These are phyloP conservation scores for Penicillium vulpinum DNA, from an alignment of 2,329 filamentous ascomycete species.

Conservation along the genomic window DNA sequence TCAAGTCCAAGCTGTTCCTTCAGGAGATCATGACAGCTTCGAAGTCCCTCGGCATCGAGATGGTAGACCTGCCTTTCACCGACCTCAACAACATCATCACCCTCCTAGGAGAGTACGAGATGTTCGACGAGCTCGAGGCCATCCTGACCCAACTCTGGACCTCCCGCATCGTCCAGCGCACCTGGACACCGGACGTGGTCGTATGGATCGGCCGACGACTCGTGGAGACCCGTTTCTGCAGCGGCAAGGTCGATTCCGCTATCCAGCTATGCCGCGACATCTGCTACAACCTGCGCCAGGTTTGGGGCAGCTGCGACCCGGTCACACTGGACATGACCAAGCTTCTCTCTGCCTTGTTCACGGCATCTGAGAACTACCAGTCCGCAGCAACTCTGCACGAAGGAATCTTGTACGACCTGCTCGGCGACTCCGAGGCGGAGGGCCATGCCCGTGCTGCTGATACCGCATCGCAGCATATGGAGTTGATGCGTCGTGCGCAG, in stretches of 20 bases:
- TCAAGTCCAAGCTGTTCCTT: slow-evolving; percentile 36
- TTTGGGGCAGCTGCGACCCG: slow-evolving; percentile 51
- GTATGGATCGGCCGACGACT: slow-evolving; percentile 56
- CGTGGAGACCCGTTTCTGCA: slow-evolving; percentile 54
- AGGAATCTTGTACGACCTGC: slow-evolving; percentile 30
- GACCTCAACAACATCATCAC: slow-evolving; percentile 41
- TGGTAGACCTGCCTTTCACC: slow-evolving; percentile 36
- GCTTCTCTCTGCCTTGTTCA: slow-evolving; percentile 53
- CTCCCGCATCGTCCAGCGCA: slow-evolving; percentile 47
- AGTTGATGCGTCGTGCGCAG: slow-evolving; percentile 32
- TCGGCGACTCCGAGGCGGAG: slow-evolving; percentile 27
- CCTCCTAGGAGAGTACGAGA: slow-evolving; percentile 39
- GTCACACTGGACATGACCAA: slow-evolving; percentile 53
- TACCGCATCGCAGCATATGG: slow-evolving; percentile 32
- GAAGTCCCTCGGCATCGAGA: slow-evolving; percentile 33
- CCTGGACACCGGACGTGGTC: slow-evolving; percentile 49
- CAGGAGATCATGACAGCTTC: slow-evolving; percentile 35
- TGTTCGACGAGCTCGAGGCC: slow-evolving; percentile 39
- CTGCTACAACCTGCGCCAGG: slow-evolving; percentile 57
- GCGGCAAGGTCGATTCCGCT: slow-evolving; percentile 46
- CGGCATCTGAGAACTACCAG: slow-evolving; percentile 36
- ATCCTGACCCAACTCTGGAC: slow-evolving; percentile 51
- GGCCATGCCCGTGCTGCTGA: slow-evolving; percentile 22
- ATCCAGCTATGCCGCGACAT: slow-evolving; percentile 55
- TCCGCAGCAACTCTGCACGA: slow-evolving; percentile 35